Percentiles rank a stretch among this genome's conserved stretches.
phyloP scores from a whole-genome alignment of 2,329 filamentous ascomycete genomes.

The Fonsecaea pugnacius region DNA sequence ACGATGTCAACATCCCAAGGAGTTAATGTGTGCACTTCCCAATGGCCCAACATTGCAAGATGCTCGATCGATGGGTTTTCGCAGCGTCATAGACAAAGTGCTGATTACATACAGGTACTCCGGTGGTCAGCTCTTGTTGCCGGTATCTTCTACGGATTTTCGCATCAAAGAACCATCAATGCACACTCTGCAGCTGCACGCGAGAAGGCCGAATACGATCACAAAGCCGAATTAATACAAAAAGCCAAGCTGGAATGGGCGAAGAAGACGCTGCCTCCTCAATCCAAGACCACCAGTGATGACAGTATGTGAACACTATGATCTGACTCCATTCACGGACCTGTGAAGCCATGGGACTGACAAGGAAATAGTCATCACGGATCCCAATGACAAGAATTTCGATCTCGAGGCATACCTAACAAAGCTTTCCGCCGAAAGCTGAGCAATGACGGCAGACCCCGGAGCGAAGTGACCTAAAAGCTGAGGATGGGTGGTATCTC shows the following conservation, averaged over 20 bases:
- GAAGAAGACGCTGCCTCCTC: constrained; percentile 69
- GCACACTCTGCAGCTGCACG: constrained; percentile 71
- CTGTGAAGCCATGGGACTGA: constrained; percentile 33
- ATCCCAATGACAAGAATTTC: constrained; percentile 86
- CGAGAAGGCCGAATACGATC: constrained; percentile 80
- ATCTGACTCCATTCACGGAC: background rate
- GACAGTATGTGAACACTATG: constrained; percentile 38
- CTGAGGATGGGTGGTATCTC: constrained; percentile 7
- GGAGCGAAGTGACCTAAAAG: constrained; percentile 3
- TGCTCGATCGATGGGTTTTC: background rate
- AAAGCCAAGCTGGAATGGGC: constrained; percentile 89
- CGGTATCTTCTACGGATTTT: constrained; percentile 93
- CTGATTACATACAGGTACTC: constrained; percentile 70
- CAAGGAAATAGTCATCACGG: constrained; percentile 63
- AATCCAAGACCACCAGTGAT: constrained; percentile 46
- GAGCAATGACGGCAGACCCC: constrained; percentile 5
- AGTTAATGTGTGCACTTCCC: constrained; percentile 62
- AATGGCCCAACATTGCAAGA: constrained; percentile 2
- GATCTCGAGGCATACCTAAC: constrained; percentile 84
- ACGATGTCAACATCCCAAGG: constrained; percentile 68
- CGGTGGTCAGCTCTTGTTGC: constrained; percentile 92
- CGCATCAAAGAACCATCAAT: constrained; percentile 83
- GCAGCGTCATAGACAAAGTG: background rate
- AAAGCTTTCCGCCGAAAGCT: constrained; percentile 35
- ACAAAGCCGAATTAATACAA: constrained; percentile 88